phyloP scores from a whole-genome alignment of 305 asterid genomes.

The Ruellia speciosa region DNA sequence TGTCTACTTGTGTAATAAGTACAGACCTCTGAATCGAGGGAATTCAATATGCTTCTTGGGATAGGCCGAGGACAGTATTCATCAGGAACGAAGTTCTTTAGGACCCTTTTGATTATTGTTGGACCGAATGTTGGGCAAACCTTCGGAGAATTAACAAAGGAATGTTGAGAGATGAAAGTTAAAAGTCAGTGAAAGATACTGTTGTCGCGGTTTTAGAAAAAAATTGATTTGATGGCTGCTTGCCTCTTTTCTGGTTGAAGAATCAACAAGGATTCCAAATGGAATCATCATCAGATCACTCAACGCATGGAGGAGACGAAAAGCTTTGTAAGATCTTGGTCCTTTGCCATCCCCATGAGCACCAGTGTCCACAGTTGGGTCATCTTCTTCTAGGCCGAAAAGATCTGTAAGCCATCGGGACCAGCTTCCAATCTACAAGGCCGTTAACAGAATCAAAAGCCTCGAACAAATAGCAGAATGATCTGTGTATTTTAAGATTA shows the following conservation, averaged over 20 bases:
- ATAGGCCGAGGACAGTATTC: slow-evolving; percentile 82
- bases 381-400: slow-evolving; percentile 77
- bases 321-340: slow-evolving; percentile 56
- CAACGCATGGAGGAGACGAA: slow-evolving; percentile 70
- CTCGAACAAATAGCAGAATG: neutral
- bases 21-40: slow-evolving; percentile 59
- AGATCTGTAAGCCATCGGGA: slow-evolving; percentile 83
- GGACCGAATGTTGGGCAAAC: slow-evolving; percentile 76
- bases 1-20: neutral
- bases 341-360: slow-evolving; percentile 27
- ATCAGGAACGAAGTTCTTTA: slow-evolving; percentile 64
- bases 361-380: slow-evolving; percentile 31
- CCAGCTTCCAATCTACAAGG: slow-evolving; percentile 82
- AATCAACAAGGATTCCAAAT: slow-evolving; percentile 77
- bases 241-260: slow-evolving; percentile 69
- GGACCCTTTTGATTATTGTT: slow-evolving; percentile 54
- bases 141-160: slow-evolving; percentile 23
- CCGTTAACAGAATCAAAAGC: neutral
- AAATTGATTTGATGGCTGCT: slow-evolving; percentile 7
- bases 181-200: neutral
- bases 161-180: neutral
- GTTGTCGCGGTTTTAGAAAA: neutral
- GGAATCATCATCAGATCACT: slow-evolving; percentile 98
- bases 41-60: slow-evolving; percentile 48
- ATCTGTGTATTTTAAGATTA: neutral